Base-by-base conservation (phyloP, 495 filamentous ascomycete genomes). In the Neurospora sp. region DNA sequence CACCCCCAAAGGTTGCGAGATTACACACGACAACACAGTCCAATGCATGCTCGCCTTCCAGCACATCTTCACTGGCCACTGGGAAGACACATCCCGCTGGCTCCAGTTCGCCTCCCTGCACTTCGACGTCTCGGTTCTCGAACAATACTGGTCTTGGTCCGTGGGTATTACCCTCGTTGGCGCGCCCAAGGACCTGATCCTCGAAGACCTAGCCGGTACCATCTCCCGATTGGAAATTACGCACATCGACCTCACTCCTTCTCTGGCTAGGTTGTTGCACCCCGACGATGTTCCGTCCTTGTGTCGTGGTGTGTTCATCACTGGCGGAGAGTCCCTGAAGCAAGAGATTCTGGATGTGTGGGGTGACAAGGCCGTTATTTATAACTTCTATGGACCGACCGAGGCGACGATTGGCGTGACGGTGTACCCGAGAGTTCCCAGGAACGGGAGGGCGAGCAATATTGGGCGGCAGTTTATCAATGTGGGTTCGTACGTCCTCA, bases 101-200 rank as follows among this genome's bases (percentile, higher is more conserved):
- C 83, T 97, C 16, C 93, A 97, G 78, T 97, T 97, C 76, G 93
- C 93, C 8, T 93, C 92, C 1, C 92, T 94, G 71, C 93, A 95
- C 78, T 97, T 97, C 73, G 93, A 97, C 75, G 93, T 96, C 27
- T 93, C 91, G 38, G 91, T 96, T 7, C 83, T 96, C 18, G 93
- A 97, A 78, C 93, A 95, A 75, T 96, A 92, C 79, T 96, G 92
- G 92, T 93, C 88, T 69, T 96, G 93, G 93, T 92, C 88, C 68
- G 90, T 93, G 12, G 93, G 93, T 8, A 92, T 96, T 59, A 90
- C 90, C 10, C 88, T 96, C 6, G 90, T 92, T 2, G 91, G 91
- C 18, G 92, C 90, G 4, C 90, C 93, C 0, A 86, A 90, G 73
- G 93, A 96, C 77, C 73, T 95, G 9, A 87, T 96, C 9, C 89